phyloP scores from a whole-genome alignment of 768 basidiomycete genomes.

The Collybia nuda region DNA sequence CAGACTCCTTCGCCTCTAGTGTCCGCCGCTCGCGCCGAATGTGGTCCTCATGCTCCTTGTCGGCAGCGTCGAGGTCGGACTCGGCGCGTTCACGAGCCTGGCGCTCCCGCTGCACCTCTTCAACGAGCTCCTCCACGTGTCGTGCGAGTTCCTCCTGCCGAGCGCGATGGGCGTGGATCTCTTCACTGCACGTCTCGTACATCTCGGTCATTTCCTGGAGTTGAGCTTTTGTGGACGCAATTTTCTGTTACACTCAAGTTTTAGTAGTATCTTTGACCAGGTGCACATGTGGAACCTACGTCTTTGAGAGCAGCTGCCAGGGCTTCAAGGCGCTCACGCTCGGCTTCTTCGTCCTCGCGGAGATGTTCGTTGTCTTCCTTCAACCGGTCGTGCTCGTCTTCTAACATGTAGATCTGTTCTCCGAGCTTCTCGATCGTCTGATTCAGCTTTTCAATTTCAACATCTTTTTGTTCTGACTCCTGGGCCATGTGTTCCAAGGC shows the following conservation, averaged over 20 bases:
- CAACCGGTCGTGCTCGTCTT: slow-evolving; percentile 81
- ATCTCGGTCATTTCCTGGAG: slow-evolving; percentile 64
- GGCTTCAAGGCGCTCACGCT: slow-evolving; percentile 65
- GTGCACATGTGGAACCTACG: slow-evolving; percentile 38
- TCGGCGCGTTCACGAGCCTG: slow-evolving; percentile 53
- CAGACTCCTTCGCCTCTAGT: slow-evolving; percentile 69
- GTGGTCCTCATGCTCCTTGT: slow-evolving; percentile 63
- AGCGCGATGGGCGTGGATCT: slow-evolving; percentile 65
- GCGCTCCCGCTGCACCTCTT: slow-evolving; percentile 59
- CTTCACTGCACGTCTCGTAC: slow-evolving; percentile 62
- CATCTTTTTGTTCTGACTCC: slow-evolving; percentile 79
- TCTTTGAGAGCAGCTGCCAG: slow-evolving; percentile 79
- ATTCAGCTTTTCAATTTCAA: slow-evolving; percentile 70
- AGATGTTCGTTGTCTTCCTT: slow-evolving; percentile 68
- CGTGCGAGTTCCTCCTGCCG: slow-evolving; percentile 77
- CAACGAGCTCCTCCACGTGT: slow-evolving; percentile 72
- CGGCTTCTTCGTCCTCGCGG: slow-evolving; percentile 73
- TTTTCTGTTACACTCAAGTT: slow-evolving; percentile 52
- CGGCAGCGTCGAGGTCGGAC: slow-evolving; percentile 53
- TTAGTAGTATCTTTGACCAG: background rate
- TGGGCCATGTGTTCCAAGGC: slow-evolving; percentile 75
- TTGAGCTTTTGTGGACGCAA: slow-evolving; percentile 58
- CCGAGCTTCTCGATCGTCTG: slow-evolving; percentile 79
- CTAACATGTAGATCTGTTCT: slow-evolving; percentile 78
- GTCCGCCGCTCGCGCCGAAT: slow-evolving; percentile 59